A percentile compares a stretch with the other conserved stretches of the same genome.
Evolutionary conservation across 2,329 filamentous ascomycete species (phyloP).

Genomic region (Trichophyton verrucosum): DNA sequence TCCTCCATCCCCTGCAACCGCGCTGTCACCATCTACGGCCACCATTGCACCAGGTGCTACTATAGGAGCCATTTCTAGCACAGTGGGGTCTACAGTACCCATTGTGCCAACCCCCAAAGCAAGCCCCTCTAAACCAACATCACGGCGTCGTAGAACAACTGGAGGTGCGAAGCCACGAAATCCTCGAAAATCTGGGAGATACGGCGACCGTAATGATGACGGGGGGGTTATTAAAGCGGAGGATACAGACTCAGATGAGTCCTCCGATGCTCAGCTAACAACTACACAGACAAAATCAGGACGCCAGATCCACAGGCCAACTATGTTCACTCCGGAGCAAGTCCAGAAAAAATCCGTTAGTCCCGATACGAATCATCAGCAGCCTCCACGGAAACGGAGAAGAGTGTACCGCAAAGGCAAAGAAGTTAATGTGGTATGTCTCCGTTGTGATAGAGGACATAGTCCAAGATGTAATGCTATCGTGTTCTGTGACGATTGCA

Average conservation of each 20-base stretch:
- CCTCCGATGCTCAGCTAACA: conserved; percentile 40
- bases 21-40: neutral
- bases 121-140: neutral
- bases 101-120: neutral
- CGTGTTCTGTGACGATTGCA: conserved; percentile 75
- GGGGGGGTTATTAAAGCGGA: conserved; percentile 24
- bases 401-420: conserved; percentile 36
- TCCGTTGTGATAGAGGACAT: conserved; percentile 58
- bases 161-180: conserved; percentile 6
- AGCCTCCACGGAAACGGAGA: conserved; percentile 47
- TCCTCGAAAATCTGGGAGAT: conserved; percentile 11
- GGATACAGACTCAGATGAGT: conserved; percentile 30
- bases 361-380: conserved; percentile 16
- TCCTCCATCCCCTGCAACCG: neutral
- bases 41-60: neutral
- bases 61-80: neutral
- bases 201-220: conserved; percentile 19
- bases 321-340: conserved; percentile 38
- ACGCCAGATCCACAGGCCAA: conserved; percentile 53
- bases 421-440: conserved; percentile 45
- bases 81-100: neutral
- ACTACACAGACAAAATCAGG: conserved; percentile 64
- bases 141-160: conserved; percentile 3
- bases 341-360: conserved; percentile 9
- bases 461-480: conserved; percentile 66